A percentile compares a stretch with the other conserved stretches of the same genome.
These are phyloP conservation scores for Ogataea paradorogensis DNA, from an alignment of 805 yeast species.

Conservation along the genomic window DNA sequence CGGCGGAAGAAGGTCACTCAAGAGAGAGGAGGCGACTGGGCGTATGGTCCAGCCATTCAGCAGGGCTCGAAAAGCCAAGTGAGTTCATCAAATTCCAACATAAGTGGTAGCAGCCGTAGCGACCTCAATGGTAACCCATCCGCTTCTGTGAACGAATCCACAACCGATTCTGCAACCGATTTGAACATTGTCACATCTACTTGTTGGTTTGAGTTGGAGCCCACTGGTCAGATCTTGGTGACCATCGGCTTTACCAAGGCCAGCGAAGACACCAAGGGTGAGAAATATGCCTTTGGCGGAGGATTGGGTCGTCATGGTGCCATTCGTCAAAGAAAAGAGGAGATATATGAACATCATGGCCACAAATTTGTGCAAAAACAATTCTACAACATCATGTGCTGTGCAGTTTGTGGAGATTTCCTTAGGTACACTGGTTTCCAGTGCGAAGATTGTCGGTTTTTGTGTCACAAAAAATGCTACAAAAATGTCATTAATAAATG, in stretches of 20 bases:
- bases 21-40: conserved; percentile 68
- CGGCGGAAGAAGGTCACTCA: conserved; percentile 84
- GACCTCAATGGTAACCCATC: conserved; percentile 16
- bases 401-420: conserved; percentile 97
- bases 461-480: conserved; percentile 80
- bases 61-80: conserved; percentile 8
- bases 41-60: conserved; percentile 64
- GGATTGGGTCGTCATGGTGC: conserved; percentile 97
- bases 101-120: conserved; percentile 8
- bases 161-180: conserved; percentile 11
- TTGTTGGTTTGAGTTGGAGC: conserved; percentile 90
- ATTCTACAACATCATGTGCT: conserved; percentile 93
- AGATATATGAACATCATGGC: conserved; percentile 91
- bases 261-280: conserved; percentile 42
- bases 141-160: conserved; percentile 14
- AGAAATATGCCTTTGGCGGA: conserved; percentile 49
- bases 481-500: conserved; percentile 80
- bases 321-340: conserved; percentile 87
- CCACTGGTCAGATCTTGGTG: conserved; percentile 85
- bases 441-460: conserved; percentile 79
- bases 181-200: conserved; percentile 46
- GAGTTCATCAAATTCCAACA: conserved; percentile 9
- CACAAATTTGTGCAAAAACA: conserved; percentile 96
- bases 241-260: conserved; percentile 76
- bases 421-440: conserved; percentile 82